Base-by-base conservation (phyloP, 768 basidiomycete species). In the Ephemerocybe angulata region DNA sequence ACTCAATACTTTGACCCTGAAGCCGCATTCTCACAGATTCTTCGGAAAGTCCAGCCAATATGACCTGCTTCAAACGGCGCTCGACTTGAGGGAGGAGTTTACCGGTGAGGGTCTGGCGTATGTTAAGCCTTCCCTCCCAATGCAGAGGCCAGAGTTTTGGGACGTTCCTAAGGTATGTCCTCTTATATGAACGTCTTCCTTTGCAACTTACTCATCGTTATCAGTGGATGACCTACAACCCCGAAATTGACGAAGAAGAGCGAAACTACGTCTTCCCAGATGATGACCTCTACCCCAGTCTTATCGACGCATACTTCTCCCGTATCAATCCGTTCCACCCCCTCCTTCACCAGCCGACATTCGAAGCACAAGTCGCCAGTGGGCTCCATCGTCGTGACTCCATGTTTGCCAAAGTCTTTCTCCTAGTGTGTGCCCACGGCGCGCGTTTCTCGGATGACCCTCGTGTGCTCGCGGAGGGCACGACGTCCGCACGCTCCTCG, bases 301-400 rank as follows among this genome's bases (percentile, higher is more conserved):
- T 96, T 24, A 71, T 90, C 46, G 76, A 86, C 44, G 66, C 77
- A n/a, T 93, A 86, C 61, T 96, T 94, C 64, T 60, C 57, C 0
- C 60, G 80, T 30, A 58, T 78, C 56, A 87, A 91, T 60, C 56
- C 65, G 3, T 73, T 80, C 46, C 63, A 80, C 1, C 90, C 91
- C 1, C 72, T 94, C 8, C 70, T 96, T 2, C 91, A 93, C 62
- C 79, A 84, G 0, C 84, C 84, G 0, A 82, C 82, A 17, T 93
- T 94, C 58, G 77, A 85, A 40, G 67, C 68, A 29, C 72, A 76
- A 22, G 65, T 87, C 37, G 62, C 63, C 1, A 72, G 78, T 6
- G 77, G 78, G 1, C 60, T 83, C 3, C 84, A 90, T 63, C 64
- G 72, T 11, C 69, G 63, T 1, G 78, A 88, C 53, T 22, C 72